Evolutionary conservation across 176 grass and related monocot species (phyloP), one percentile per base, ranked within the genome.

Genomic region (Cocos nucifera): DNA sequence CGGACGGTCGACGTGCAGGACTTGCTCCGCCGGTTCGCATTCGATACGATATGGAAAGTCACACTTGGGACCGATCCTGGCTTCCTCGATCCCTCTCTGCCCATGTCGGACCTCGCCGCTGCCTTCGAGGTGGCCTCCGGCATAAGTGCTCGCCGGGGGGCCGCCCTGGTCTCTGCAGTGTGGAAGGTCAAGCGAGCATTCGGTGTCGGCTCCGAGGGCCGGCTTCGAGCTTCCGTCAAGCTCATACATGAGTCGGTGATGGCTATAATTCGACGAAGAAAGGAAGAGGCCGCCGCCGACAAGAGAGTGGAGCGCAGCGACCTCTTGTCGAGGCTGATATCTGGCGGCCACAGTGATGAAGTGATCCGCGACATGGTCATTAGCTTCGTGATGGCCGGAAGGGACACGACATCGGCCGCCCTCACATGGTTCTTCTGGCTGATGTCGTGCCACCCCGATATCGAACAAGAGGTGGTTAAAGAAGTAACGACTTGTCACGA

Each of bases 361-460:
- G 80, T 66, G 12, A 86, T 90, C 63, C 80, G 92, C 0, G 92
- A 96, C 67, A 96, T 96, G 92, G 92, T 79, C 16, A 88, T 96
- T 62, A 96, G 92, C 69, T 96, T 96, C 65, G 76, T 96, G 56
- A 79, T 96, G 80, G 92, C 92, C 2, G 92, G 83, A 2, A 59
- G 87, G 15, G 92, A 96, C 81, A 91, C 92, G 9, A 96, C 92
- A 0, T 80, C 92, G 15, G 85, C 92, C 0, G 92, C 92, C 6
- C 78, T 96, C 17, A 96, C 92, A 0, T 96, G 92, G 92, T 85
- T 96, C 75, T 96, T 96, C 78, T 96, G 85, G 85, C 82, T 86
- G 39, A 56, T 91, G 2, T 82, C 70, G 67, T 68, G 79, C 63
- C 83, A 96, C 72, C 80, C 62, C 19, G 65, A 74, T 32, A 66